Base-by-base conservation (phyloP, 768 basidiomycete genomes). In the Neoboletus brunneissimus region DNA sequence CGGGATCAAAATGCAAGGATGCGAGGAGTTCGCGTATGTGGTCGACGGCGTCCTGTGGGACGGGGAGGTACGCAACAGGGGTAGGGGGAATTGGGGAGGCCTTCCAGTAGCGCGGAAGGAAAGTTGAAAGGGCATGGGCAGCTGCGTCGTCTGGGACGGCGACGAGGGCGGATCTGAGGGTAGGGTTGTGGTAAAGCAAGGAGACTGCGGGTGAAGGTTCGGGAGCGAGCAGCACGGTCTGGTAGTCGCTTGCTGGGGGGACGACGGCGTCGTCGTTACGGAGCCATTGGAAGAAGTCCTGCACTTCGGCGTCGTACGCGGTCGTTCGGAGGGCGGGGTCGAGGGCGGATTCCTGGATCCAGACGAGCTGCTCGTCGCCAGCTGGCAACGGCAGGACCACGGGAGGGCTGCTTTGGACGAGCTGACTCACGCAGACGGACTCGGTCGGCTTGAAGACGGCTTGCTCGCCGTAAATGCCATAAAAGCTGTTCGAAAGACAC, bases 101-200 rank as follows among this genome's bases (percentile, higher is more conserved):
- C 59, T 84, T 89, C 82, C 89, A 89, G 74, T 83, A 87, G 15
- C 76, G 78, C 1, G 90, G 92, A n/a, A 91, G 76, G 59, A 82
- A 63, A 11, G 76, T 77, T 60, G 89, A 86, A 58, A 94, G 75
- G 22, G 68, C 67, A 46, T 67, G 66, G 45, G 79, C 81, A 29
- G 75, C 67, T 6, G 67, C 68, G 0, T 66, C 61, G 34, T 75
- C 72, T 9, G 62, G 51, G 34, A 88, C 66, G 1, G 83, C 78
- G 44, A 89, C 58, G 18, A 89, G 72, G 1, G 79, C 79, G 11
- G 81, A 79, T 16, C 72, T 67, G 40, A 50, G 51, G 8, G 64
- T 29, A 15, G 59, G 34, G 4, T 76, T 73, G n/a, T 68, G 69
- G 62, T 81, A 73, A 57, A 83, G 72, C n/a, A 84, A 51, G 10